Percentiles rank a stretch among this genome's conserved stretches.
These are phyloP conservation scores for Heritiera fomes DNA, from an alignment of 345 rosid genomes.

Conservation along the genomic window DNA sequence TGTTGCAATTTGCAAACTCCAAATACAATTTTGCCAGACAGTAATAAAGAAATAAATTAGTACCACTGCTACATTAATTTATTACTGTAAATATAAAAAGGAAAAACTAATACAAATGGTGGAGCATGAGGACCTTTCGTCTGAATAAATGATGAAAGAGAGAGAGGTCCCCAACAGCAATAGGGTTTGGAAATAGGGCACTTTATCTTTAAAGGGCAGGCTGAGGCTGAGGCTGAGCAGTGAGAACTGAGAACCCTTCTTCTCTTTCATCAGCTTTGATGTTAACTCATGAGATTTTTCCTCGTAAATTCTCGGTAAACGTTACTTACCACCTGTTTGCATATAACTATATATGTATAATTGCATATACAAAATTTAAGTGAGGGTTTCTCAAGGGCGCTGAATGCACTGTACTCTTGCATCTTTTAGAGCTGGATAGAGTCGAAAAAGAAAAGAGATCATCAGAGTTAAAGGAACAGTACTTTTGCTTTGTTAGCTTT, in stretches of 20 bases:
- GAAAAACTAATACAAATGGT: neutral
- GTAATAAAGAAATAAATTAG: neutral
- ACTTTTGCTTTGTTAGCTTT: constrained; percentile 22
- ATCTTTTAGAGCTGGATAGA: neutral
- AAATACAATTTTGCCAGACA: constrained; percentile 7
- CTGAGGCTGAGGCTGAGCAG: neutral
- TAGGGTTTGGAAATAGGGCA: constrained; percentile 36
- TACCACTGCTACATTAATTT: neutral
- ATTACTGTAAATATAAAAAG: neutral
- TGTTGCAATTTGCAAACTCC: constrained; percentile 12
- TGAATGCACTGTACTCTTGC: neutral
- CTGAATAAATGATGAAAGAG: constrained; percentile 43
- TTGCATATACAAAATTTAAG: neutral
- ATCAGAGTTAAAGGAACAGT: constrained; percentile 15
- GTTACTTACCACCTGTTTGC: constrained; percentile 32
- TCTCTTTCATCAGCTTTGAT: constrained; percentile 30
- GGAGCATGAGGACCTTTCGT: constrained; percentile 29
- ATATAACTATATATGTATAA: neutral
- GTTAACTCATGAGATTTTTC: constrained; percentile 44
- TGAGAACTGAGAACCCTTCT: neutral
- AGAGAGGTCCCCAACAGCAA: constrained; percentile 36
- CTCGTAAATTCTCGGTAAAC: constrained; percentile 42
- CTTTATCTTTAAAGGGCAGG: constrained; percentile 21
- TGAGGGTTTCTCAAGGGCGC: neutral
- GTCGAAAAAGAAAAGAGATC: neutral